phyloP scores from a whole-genome alignment of 139 green algal genomes.

The Chlorella sp. region DNA sequence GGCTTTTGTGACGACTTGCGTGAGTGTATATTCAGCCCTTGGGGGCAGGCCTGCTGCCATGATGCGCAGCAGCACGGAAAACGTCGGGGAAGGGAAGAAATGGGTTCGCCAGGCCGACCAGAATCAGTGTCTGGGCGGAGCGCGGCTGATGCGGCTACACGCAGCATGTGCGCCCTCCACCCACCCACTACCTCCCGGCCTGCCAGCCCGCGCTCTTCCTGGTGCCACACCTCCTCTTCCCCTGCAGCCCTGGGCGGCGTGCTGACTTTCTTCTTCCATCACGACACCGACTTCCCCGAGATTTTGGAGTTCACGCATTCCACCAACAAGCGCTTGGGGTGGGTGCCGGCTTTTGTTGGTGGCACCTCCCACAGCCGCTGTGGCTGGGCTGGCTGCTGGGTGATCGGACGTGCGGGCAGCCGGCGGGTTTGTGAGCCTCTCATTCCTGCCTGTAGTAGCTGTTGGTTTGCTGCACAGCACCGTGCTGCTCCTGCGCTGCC shows the following conservation, averaged over 20 bases:
- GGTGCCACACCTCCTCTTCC: not conserved
- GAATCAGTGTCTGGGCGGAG: not conserved
- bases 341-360: too few relatives aligned
- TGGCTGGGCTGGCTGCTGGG: constrained; percentile 56
- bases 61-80: too few relatives aligned
- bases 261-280: constrained; percentile 81
- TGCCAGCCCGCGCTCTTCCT: constrained; percentile 66
- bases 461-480: not conserved
- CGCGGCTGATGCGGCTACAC: too few relatives aligned
- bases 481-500: not conserved
- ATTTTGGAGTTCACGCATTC: constrained; percentile 62
- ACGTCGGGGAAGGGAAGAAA: too few relatives aligned
- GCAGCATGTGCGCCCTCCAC: not conserved
- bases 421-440: not conserved
- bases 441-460: not conserved
- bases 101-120: too few relatives aligned
- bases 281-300: constrained; percentile 79
- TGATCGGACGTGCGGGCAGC: constrained; percentile 9
- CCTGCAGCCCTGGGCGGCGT: constrained; percentile 66
- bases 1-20: not conserved
- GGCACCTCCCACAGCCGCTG: too few relatives aligned
- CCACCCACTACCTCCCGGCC: too few relatives aligned
- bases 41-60: too few relatives aligned
- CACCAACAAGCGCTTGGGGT: constrained; percentile 27
- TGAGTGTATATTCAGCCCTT: not conserved